These are phyloP conservation scores for Dimargaris cristalligena DNA, from an alignment of 192 early-diverging fungal species.

Conservation along the genomic window DNA sequence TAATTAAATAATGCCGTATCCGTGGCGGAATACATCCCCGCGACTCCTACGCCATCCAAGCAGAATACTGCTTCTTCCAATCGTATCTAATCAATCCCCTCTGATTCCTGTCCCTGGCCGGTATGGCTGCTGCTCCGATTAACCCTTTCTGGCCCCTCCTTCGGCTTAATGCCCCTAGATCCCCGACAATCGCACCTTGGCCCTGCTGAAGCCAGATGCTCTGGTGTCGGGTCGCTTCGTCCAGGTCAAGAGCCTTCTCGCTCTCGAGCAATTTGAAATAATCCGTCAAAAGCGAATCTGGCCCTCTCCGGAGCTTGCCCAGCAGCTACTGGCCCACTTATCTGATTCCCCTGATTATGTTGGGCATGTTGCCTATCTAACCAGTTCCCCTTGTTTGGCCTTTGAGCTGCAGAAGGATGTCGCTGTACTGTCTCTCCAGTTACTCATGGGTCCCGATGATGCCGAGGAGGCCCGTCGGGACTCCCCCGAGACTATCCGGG, in stretches of 20 bases:
- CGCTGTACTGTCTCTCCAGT: conserved; percentile 30
- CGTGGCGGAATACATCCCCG: too few species aligned
- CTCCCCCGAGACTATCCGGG: conserved; percentile 31
- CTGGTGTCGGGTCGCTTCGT: conserved; percentile 30
- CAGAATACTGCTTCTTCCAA: too few species aligned
- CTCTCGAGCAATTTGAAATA: conserved; percentile 33
- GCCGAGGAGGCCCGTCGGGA: conserved; percentile 18
- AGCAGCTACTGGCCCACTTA: conserved; percentile 24
- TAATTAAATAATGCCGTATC: too few species aligned
- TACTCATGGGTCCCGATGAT: conserved; percentile 33
- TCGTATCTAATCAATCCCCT: too few species aligned
- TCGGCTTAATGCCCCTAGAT: too few species aligned
- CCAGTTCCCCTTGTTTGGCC: conserved; percentile 32
- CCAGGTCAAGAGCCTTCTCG: conserved; percentile 31
- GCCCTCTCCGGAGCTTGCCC: conserved; percentile 24
- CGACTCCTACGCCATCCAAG: too few species aligned
- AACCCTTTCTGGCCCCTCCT: too few species aligned
- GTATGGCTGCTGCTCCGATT: too few species aligned
- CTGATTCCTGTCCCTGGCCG: too few species aligned
- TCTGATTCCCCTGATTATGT: conserved; percentile 19
- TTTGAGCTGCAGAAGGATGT: conserved; percentile 34
- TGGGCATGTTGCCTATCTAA: conserved; percentile 29
- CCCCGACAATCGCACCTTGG: conserved; percentile 27
- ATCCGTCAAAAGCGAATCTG: conserved; percentile 31
- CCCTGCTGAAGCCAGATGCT: conserved; percentile 41